These are phyloP conservation scores for Pulveroboletus sp. DNA, from an alignment of 768 basidiomycete genomes.

Conservation along the genomic window DNA sequence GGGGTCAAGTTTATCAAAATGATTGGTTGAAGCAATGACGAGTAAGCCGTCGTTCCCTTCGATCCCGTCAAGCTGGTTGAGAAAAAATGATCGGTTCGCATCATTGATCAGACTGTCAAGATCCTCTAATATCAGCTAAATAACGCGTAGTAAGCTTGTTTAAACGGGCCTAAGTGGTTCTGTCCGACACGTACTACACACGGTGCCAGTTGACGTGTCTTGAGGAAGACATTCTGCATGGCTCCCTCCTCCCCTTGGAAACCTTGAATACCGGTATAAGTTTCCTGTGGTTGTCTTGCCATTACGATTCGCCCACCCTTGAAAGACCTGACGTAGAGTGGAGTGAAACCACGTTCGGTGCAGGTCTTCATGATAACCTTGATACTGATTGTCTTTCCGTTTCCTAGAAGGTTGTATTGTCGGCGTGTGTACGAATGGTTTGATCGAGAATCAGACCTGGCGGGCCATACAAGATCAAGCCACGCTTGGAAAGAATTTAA, in stretches of 20 bases:
- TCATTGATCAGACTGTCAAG: constrained; percentile 81
- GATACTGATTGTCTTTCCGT: constrained; percentile 82
- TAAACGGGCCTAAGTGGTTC: constrained; percentile 17
- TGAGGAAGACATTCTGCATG: constrained; percentile 66
- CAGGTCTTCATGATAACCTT: constrained; percentile 81
- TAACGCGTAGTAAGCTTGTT: background rate
- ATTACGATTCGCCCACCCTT: constrained; percentile 42
- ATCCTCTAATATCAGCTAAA: constrained; percentile 49
- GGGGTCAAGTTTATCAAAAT: constrained; percentile 77
- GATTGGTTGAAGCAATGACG: constrained; percentile 79
- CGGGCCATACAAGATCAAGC: constrained; percentile 81
- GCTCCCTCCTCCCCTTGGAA: constrained; percentile 61
- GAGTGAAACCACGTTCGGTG: constrained; percentile 56
- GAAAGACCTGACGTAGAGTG: constrained; percentile 84
- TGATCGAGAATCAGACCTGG: constrained; percentile 44
- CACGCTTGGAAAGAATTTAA: constrained; percentile 48
- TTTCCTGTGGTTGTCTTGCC: background rate
- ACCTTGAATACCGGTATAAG: constrained; percentile 33
- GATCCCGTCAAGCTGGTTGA: constrained; percentile 82
- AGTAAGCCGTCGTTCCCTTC: constrained; percentile 79
- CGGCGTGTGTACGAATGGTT: background rate
- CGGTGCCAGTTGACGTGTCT: constrained; percentile 69
- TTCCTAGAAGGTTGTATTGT: constrained; percentile 44
- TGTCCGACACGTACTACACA: constrained; percentile 54
- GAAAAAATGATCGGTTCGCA: constrained; percentile 78